phyloP scores from a whole-genome alignment of 139 green algal genomes.

The Haematococcus sp. region DNA sequence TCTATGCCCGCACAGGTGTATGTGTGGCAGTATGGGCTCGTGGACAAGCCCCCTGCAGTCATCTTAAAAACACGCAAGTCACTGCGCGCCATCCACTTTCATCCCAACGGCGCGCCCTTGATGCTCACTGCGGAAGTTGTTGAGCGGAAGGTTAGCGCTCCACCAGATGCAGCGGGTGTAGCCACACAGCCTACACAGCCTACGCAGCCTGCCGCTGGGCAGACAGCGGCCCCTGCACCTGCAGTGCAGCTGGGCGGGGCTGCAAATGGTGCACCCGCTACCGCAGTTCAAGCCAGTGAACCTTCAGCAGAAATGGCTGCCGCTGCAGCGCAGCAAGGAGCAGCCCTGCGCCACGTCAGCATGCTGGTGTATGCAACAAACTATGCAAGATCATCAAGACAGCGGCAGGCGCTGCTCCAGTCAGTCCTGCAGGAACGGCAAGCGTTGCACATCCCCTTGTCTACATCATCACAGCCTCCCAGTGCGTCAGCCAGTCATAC shows the following conservation, averaged over 20 bases:
- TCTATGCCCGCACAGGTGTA: slow-evolving; percentile 36
- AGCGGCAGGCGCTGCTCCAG: no score
- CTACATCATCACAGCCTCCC: no score
- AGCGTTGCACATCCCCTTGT: background rate
- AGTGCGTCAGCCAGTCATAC: no score
- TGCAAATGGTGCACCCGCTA: no score
- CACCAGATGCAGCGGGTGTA: background rate
- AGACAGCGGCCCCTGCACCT: no score
- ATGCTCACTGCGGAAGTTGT: slow-evolving; percentile 85
- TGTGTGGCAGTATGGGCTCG: slow-evolving; percentile 65
- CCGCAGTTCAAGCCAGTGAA: no score
- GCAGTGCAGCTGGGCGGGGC: no score
- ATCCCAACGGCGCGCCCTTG: slow-evolving; percentile 71
- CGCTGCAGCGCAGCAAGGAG: no score
- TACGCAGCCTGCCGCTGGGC: no score
- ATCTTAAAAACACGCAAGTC: slow-evolving; percentile 75
- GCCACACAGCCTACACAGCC: background rate
- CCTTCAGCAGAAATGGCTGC: no score
- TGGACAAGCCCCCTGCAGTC: slow-evolving; percentile 11
- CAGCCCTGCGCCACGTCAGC: background rate
- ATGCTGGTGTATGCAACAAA: background rate
- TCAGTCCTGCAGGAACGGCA: background rate
- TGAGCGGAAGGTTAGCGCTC: background rate
- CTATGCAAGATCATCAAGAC: background rate
- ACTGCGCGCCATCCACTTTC: slow-evolving; percentile 88